Percentiles rank a stretch among this genome's conserved stretches.
Evolutionary conservation across 768 basidiomycete genomes (phyloP).

Genomic region (Tricholomella constricta): DNA sequence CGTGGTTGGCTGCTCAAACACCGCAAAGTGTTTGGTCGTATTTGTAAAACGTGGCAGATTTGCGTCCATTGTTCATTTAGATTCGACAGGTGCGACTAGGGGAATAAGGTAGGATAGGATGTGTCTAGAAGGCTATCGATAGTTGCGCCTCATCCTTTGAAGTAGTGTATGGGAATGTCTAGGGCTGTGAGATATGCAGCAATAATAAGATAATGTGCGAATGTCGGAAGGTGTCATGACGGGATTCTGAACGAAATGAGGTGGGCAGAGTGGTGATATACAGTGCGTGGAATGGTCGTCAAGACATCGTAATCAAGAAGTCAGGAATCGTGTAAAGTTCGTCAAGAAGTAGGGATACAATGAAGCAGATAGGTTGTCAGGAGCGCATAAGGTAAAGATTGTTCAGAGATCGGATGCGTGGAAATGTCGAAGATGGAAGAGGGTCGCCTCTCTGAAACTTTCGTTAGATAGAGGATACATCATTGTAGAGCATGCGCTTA

Average conservation of each 20-base stretch:
- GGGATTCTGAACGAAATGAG: neutral
- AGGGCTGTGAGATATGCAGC: neutral
- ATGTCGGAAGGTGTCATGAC: neutral
- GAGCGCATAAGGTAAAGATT: slow-evolving; percentile 20
- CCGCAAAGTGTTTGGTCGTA: slow-evolving; percentile 11
- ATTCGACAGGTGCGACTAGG: neutral
- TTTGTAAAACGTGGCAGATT: slow-evolving; percentile 17
- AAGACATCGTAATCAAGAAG: slow-evolving; percentile 1
- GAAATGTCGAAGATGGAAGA: slow-evolving; percentile 13
- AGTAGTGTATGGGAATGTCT: neutral
- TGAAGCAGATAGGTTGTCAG: slow-evolving; percentile 5
- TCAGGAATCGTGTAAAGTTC: neutral
- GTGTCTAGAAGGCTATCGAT: neutral
- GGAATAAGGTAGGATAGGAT: neutral
- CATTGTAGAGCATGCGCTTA: slow-evolving; percentile 33
- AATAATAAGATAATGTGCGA: neutral
- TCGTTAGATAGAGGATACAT: neutral
- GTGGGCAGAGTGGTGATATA: slow-evolving; percentile 5
- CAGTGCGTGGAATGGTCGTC: slow-evolving; percentile 10
- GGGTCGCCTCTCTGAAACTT: slow-evolving; percentile 20
- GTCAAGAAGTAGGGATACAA: slow-evolving; percentile 11
- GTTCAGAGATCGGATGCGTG: slow-evolving; percentile 20
- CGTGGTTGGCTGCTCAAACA: neutral
- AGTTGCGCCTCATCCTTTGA: neutral
- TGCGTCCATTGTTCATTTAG: neutral